Evolutionary conservation across 257 asterid genomes (phyloP).

Genomic region (Nemophila menziesii): DNA sequence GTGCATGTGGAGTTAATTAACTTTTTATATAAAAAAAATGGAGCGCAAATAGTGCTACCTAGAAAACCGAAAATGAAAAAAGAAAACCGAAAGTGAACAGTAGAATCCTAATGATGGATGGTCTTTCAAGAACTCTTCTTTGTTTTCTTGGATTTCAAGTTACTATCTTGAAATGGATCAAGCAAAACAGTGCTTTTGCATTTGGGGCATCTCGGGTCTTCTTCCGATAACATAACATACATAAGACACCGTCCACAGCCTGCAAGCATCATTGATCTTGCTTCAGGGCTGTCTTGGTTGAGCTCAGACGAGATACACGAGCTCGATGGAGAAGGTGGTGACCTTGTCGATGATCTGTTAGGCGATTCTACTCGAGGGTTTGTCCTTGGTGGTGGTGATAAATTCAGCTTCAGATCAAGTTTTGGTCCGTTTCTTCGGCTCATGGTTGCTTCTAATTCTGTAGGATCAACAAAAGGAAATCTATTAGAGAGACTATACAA

Average conservation of each 20-base stretch:
- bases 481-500: no score
- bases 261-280: slow-evolving; percentile 42
- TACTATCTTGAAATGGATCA: slow-evolving; percentile 30
- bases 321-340: slow-evolving; percentile 33
- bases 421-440: slow-evolving; percentile 29
- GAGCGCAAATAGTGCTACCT: slow-evolving; percentile 49
- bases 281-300: slow-evolving; percentile 39
- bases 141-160: slow-evolving; percentile 20
- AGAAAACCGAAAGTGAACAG: background rate
- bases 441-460: slow-evolving; percentile 16
- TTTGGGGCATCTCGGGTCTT: slow-evolving; percentile 75
- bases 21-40: slow-evolving; percentile 21
- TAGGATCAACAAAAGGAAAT: no score
- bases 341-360: slow-evolving; percentile 21
- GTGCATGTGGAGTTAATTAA: slow-evolving; percentile 4
- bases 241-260: slow-evolving; percentile 77
- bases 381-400: slow-evolving; percentile 29
- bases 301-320: slow-evolving; percentile 56
- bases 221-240: slow-evolving; percentile 84
- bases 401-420: slow-evolving; percentile 36
- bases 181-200: slow-evolving; percentile 83
- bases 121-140: slow-evolving; percentile 10
- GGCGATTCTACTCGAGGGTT: slow-evolving; percentile 19
- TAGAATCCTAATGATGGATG: background rate
- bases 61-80: slow-evolving; percentile 1